A percentile compares a stretch with the other conserved stretches of the same genome.
Conservation (phyloP, 106 monocot genomes). For the Dendrobium chrysotoxum region DNA sequence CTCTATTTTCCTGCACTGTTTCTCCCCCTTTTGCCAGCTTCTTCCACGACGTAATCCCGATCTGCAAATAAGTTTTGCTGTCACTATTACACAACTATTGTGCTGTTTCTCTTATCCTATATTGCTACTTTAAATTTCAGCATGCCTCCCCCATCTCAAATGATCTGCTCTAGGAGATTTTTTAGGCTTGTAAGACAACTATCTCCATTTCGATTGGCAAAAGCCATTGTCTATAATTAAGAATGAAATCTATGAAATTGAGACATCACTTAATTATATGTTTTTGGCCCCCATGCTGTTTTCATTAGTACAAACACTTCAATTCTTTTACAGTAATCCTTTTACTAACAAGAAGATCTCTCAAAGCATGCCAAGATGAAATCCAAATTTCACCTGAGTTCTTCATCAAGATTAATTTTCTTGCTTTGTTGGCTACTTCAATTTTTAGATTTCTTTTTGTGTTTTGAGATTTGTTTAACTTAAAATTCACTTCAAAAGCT, state of each 20-base stretch:
- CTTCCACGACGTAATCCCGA: no score
- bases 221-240: not conserved
- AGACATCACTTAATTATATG: not conserved
- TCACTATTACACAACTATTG: no score
- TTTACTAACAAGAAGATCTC: not conserved
- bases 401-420: not conserved
- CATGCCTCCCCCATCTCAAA: no score
- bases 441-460: not conserved
- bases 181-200: no score
- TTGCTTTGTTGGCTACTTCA: not conserved
- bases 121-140: no score
- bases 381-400: not conserved
- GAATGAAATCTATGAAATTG: not conserved
- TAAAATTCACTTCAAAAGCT: not conserved
- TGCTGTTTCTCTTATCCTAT: no score
- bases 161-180: no score
- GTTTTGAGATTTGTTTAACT: not conserved
- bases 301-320: not conserved
- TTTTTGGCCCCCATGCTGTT: not conserved
- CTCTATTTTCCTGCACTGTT: no score
- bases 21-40: no score
- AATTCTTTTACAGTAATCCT: not conserved
- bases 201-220: not conserved
- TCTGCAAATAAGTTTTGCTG: no score
- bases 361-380: not conserved